phyloP scores from a whole-genome alignment of 805 yeast genomes.

The Ogataea allantospora region DNA sequence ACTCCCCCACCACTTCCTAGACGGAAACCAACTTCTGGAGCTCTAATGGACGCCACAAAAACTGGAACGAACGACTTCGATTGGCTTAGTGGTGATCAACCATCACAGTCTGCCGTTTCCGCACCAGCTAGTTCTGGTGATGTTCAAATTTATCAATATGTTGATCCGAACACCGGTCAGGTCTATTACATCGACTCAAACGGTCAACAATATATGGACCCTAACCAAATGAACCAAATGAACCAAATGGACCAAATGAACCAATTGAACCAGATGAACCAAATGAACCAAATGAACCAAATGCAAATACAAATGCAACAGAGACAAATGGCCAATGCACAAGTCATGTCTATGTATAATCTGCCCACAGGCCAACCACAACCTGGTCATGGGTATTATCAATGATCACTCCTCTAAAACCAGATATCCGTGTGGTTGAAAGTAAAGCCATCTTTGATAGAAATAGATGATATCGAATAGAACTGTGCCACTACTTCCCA shows the following conservation, averaged over 20 bases:
- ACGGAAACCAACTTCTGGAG: conserved; percentile 35
- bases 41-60: conserved; percentile 31
- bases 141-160: conserved; percentile 58
- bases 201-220: conserved; percentile 61
- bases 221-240: conserved; percentile 37
- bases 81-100: conserved; percentile 32
- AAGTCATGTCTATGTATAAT: conserved; percentile 41
- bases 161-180: conserved; percentile 71
- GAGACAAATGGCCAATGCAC: conserved; percentile 24
- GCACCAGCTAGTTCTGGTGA: conserved; percentile 3
- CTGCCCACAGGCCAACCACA: conserved; percentile 29
- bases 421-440: conserved; percentile 18
- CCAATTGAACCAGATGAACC: conserved; percentile 30
- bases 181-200: conserved; percentile 64
- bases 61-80: conserved; percentile 38
- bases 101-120: conserved; percentile 18
- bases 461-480: conserved; percentile 70
- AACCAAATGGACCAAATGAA: conserved; percentile 26
- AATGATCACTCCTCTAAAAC: conserved; percentile 12
- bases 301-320: conserved; percentile 28
- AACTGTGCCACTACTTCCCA: conserved; percentile 86
- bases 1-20: conserved; percentile 51
- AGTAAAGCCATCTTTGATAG: conserved; percentile 51
- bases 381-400: conserved; percentile 18
- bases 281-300: conserved; percentile 31